phyloP scores from a whole-genome alignment of 495 filamentous ascomycete genomes.

The Hypoxylon crocopeplum region DNA sequence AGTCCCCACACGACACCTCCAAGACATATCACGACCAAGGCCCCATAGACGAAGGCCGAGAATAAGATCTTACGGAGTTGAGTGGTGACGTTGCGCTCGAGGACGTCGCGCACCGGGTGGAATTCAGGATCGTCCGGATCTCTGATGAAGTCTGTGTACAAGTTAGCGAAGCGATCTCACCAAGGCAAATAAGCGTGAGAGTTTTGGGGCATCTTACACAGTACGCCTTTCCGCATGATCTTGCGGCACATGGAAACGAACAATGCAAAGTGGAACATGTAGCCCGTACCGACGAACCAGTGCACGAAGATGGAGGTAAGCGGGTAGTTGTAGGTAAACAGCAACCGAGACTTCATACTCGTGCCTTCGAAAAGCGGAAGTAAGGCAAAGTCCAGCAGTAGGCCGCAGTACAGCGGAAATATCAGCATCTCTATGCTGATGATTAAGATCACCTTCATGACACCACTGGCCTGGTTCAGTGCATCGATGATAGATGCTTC shows the following conservation, averaged over 20 bases:
- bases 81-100: slow-evolving; percentile 90
- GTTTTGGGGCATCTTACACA: slow-evolving; percentile 74
- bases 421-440: slow-evolving; percentile 99
- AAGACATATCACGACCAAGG: slow-evolving; percentile 88
- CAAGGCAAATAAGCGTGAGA: background rate
- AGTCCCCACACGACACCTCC: slow-evolving; percentile 97
- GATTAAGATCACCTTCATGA: slow-evolving; percentile 97
- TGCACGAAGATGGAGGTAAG: slow-evolving; percentile 93
- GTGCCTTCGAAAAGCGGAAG: slow-evolving; percentile 86
- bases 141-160: slow-evolving; percentile 82
- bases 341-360: slow-evolving; percentile 73
- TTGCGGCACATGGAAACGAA: slow-evolving; percentile 99
- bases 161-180: slow-evolving; percentile 33
- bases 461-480: slow-evolving; percentile 90
- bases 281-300: slow-evolving; percentile 98
- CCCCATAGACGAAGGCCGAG: slow-evolving; percentile 94
- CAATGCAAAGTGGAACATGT: slow-evolving; percentile 99
- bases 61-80: slow-evolving; percentile 97
- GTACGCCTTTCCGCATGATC: slow-evolving; percentile 90
- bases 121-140: slow-evolving; percentile 99
- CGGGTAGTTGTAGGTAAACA: slow-evolving; percentile 76
- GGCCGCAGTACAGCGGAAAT: slow-evolving; percentile 93
- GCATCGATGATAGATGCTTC: slow-evolving; percentile 82
- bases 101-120: slow-evolving; percentile 94
- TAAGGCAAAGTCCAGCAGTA: slow-evolving; percentile 86